Evolutionary conservation across 73 alveolate genomes (phyloP).

Genomic region (Blepharisma stoltei): DNA sequence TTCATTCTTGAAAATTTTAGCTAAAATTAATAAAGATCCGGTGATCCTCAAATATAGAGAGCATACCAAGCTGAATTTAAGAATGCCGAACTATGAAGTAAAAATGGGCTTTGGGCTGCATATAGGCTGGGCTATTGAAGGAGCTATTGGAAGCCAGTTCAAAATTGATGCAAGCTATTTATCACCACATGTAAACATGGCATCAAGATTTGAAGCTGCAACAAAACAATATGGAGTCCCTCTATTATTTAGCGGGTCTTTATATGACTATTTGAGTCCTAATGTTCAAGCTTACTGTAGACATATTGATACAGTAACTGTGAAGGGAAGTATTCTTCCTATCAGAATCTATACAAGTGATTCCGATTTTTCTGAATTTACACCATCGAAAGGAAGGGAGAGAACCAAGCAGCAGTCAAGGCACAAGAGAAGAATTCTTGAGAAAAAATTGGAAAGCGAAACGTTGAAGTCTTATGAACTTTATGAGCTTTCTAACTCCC

Average conservation of each 20-base stretch:
- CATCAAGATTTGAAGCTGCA: conserved; percentile 91
- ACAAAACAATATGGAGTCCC: conserved; percentile 76
- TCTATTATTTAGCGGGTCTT: conserved; percentile 61
- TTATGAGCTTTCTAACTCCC: neutral
- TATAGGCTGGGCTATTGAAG: conserved; percentile 96
- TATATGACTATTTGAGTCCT: conserved; percentile 55
- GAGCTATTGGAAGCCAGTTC: conserved; percentile 90
- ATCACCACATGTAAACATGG: conserved; percentile 93
- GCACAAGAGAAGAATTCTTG: conserved; percentile 56
- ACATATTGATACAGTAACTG: conserved; percentile 81
- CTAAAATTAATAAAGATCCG: conserved; percentile 59
- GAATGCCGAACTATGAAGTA: conserved; percentile 76
- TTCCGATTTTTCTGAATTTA: conserved; percentile 57
- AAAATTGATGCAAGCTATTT: conserved; percentile 94
- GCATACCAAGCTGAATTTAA: conserved; percentile 59
- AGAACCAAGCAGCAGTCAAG: neutral
- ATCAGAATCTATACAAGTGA: conserved; percentile 75
- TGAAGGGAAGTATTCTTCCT: conserved; percentile 80
- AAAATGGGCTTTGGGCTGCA: conserved; percentile 96
- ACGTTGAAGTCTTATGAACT: neutral
- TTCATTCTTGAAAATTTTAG: conserved; percentile 68
- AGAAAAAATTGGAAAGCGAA: conserved; percentile 45
- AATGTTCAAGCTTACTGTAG: conserved; percentile 57
- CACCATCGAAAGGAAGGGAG: neutral
- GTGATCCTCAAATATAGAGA: conserved; percentile 70